phyloP scores from a whole-genome alignment of 2,329 filamentous ascomycete species.

The Aspergillus pseudoterreus region DNA sequence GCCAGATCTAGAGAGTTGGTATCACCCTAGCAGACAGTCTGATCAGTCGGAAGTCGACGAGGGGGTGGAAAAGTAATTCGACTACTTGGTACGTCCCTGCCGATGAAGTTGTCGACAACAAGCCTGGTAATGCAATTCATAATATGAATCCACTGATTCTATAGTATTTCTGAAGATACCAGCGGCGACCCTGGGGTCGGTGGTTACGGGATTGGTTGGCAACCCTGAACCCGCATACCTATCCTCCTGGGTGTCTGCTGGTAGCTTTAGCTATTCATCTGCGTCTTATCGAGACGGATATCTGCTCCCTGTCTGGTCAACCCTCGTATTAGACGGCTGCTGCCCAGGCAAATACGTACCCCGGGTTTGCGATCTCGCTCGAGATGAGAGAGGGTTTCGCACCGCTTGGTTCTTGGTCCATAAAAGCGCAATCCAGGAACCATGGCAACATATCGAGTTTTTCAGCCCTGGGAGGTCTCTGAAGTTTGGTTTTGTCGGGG shows the following conservation, averaged over 20 bases:
- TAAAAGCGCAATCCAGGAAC: not conserved
- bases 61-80: not conserved
- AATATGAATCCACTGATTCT: conserved; percentile 1
- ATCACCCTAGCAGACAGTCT: conserved; percentile 2
- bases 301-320: not conserved
- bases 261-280: not conserved
- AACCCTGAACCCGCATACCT: not conserved
- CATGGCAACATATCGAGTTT: not conserved
- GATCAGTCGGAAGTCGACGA: not conserved
- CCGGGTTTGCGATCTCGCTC: conserved; percentile 8
- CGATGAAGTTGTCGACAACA: not conserved
- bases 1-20: conserved; percentile 7
- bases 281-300: not conserved
- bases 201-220: not conserved
- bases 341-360: conserved; percentile 4
- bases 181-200: not conserved
- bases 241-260: not conserved
- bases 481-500: conserved; percentile 13
- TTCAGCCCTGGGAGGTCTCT: conserved; percentile 7
- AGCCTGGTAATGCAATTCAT: conserved; percentile 9
- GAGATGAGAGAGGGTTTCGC: conserved; percentile 13
- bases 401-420: conserved; percentile 14
- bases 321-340: not conserved
- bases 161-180: not conserved
- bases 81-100: too few species aligned